These are phyloP conservation scores for Cercospora janseana DNA, from an alignment of 2,329 filamentous ascomycete species.

Conservation along the genomic window DNA sequence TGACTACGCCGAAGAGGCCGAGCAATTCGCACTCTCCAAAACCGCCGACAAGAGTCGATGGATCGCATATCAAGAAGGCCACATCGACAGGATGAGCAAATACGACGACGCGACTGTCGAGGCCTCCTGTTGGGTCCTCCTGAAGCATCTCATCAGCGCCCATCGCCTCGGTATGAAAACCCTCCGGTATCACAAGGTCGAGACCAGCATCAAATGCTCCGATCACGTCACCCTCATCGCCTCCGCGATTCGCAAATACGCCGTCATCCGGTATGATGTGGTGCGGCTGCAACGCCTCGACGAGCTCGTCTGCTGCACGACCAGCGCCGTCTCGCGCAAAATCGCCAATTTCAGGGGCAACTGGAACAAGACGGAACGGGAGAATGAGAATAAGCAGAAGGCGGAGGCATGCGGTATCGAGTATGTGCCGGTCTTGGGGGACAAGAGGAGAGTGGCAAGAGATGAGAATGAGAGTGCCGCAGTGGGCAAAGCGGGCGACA, in stretches of 20 bases:
- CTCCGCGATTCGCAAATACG: conserved; percentile 16
- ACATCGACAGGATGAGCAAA: conserved; percentile 20
- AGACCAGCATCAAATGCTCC: conserved; percentile 18
- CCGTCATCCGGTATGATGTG: conserved; percentile 23
- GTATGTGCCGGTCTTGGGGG: conserved; percentile 19
- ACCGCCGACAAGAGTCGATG: conserved; percentile 15
- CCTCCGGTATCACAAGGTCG: conserved; percentile 14
- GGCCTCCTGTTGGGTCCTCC: conserved; percentile 19
- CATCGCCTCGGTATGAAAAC: conserved; percentile 18
- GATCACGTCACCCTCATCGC: conserved; percentile 17
- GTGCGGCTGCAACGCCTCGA: conserved; percentile 20
- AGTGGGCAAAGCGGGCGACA: neutral
- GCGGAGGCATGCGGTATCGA: conserved; percentile 11
- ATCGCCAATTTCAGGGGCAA: conserved; percentile 23
- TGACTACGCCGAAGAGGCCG: conserved; percentile 9
- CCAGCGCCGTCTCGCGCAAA: conserved; percentile 18
- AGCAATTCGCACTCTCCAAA: conserved; percentile 11
- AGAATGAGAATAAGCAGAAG: conserved; percentile 15
- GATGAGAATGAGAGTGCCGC: neutral
- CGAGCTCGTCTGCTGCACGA: conserved; percentile 20
- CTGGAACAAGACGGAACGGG: conserved; percentile 17
- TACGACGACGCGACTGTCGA: conserved; percentile 15
- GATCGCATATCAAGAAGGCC: conserved; percentile 17
- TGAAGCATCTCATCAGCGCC: conserved; percentile 18
- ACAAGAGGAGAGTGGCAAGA: conserved; percentile 19